A percentile compares a stretch with the other conserved stretches of the same genome.
These are phyloP conservation scores for Aspergillus persii DNA, from an alignment of 2,329 filamentous ascomycete species.

Conservation along the genomic window DNA sequence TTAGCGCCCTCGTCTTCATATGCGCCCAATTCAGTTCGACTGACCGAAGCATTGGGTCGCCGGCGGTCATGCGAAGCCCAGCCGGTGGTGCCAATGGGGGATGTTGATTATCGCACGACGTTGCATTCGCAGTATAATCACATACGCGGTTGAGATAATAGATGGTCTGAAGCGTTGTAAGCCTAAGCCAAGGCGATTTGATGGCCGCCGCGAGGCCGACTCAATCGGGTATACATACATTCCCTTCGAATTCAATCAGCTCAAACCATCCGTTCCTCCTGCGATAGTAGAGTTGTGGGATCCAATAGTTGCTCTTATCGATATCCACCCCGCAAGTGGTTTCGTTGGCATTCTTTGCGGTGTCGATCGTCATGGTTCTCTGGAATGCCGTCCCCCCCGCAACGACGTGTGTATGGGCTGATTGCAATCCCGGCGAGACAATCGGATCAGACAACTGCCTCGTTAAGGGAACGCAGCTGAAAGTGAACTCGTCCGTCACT, in stretches of 20 bases:
- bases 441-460: conserved; percentile 59
- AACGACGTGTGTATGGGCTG: conserved; percentile 66
- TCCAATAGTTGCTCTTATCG: conserved; percentile 76
- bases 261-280: conserved; percentile 15
- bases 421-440: conserved; percentile 58
- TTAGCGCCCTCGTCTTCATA: background rate
- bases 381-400: conserved; percentile 69
- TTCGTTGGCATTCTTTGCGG: conserved; percentile 42
- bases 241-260: conserved; percentile 17
- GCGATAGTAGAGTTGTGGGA: conserved; percentile 65
- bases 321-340: conserved; percentile 63
- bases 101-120: conserved; percentile 8
- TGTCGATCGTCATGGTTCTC: conserved; percentile 58
- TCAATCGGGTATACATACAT: conserved; percentile 7
- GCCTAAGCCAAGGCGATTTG: background rate
- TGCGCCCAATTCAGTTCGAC: background rate
- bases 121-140: conserved; percentile 13
- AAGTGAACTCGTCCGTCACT: conserved; percentile 18
- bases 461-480: conserved; percentile 28
- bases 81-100: conserved; percentile 20
- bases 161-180: conserved; percentile 14
- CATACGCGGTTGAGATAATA: conserved; percentile 24
- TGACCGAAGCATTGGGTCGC: conserved; percentile 18
- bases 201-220: background rate
- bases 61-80: conserved; percentile 24